Evolutionary conservation across 2,329 filamentous ascomycete species (phyloP), one percentile per base, ranked within the genome.

Genomic region (Plectosphaerella cucumerina): DNA sequence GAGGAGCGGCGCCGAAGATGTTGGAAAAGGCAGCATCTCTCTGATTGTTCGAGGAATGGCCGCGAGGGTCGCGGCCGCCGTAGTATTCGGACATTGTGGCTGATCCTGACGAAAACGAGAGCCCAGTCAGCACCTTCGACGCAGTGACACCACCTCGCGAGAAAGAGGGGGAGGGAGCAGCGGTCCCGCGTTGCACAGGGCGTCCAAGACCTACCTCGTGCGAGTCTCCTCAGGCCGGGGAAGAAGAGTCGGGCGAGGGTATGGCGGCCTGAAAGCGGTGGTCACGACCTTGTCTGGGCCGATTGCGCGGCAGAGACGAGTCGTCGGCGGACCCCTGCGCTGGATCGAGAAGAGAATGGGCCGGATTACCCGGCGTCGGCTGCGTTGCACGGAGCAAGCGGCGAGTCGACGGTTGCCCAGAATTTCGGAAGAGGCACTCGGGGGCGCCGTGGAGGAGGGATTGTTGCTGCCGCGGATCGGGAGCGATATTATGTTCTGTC

Each of bases 1-100:
- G 90, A 57, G 90, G 91, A 58, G 89, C 81, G 58, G 85, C 85
- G 60, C 93, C 94, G 68, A 97, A 99, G 66, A 97, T 97, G 72
- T 93, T 93, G 59, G 89, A 90, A 70, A 95, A 99, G 58, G 93
- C 94, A 60, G 90, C 90, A 82, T 99, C 92, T 73, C 94, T 87
- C 72, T 94, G 89, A 63, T 77, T 78, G 65, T 78, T 78, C 57
- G 76, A 73, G 50, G 74, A 64, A 76, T 81, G 78, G 59, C 77
- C 72, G 51, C 71, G 69, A 47, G 69, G 69, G 58, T 68, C 70
- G 35, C 70, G 69, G 59, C 76, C 75, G 65, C 80, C 73, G 55
- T 76, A 77, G 60, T 83, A 82, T 62, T 84, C 80, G 61, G 79
- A 76, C 80, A 84, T 84, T 62, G 56, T 70, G 54, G 50, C 49